A percentile compares a stretch with the other conserved stretches of the same genome.
These are phyloP conservation scores for Fusarium gaditjirri DNA, from an alignment of 2,329 filamentous ascomycete species.

Conservation along the genomic window DNA sequence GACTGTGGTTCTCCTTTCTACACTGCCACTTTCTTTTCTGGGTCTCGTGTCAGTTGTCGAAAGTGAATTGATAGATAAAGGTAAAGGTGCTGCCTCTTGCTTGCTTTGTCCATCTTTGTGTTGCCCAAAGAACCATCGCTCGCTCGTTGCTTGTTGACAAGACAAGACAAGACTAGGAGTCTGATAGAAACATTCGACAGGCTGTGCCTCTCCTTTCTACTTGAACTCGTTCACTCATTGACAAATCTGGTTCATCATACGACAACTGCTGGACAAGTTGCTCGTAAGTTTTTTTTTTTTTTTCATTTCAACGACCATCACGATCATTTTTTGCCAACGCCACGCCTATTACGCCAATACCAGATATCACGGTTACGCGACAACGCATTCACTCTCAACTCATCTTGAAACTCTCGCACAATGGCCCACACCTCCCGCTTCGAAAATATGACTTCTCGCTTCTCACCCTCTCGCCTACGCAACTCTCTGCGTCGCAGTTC, in stretches of 20 bases:
- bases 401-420: not conserved
- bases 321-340: constrained; percentile 5
- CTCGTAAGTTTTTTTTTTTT: not conserved
- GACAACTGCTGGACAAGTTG: constrained; percentile 44
- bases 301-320: not conserved
- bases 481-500: constrained; percentile 64
- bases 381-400: not conserved
- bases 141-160: constrained; percentile 23
- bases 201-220: constrained; percentile 39
- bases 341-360: not conserved
- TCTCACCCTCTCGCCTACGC: constrained; percentile 61
- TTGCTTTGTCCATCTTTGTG: constrained; percentile 16
- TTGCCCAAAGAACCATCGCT: constrained; percentile 20
- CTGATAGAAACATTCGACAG: constrained; percentile 22
- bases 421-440: constrained; percentile 54
- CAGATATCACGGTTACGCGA: not conserved
- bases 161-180: constrained; percentile 17
- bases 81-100: not conserved
- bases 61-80: constrained; percentile 22
- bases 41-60: constrained; percentile 2
- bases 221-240: constrained; percentile 24
- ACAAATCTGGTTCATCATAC: not conserved
- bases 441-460: constrained; percentile 61
- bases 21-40: constrained; percentile 5
- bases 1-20: constrained; percentile 7